phyloP scores from a whole-genome alignment of 2,329 filamentous ascomycete species.

The Aspergillus calidoustus region DNA sequence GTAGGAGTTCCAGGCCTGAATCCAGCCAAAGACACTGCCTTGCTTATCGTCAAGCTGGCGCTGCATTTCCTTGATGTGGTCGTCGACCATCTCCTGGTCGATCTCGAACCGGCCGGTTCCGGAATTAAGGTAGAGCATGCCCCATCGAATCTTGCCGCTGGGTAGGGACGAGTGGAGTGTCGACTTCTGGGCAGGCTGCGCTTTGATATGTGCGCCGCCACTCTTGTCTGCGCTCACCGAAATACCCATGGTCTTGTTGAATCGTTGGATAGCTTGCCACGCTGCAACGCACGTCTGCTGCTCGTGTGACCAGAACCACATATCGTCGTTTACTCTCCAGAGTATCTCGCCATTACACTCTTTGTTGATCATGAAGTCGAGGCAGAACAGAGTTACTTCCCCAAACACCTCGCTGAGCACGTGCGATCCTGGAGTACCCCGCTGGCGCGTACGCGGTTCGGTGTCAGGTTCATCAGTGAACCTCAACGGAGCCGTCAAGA shows the following conservation, averaged over 20 bases:
- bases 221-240: not conserved
- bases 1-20: constrained; percentile 22
- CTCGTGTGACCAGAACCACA: constrained; percentile 21
- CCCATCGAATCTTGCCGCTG: constrained; percentile 18
- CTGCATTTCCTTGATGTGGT: constrained; percentile 11
- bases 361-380: constrained; percentile 20
- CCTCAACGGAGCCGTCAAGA: constrained; percentile 15
- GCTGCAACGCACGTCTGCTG: constrained; percentile 13
- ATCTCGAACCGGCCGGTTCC: constrained; percentile 20
- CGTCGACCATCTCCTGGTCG: constrained; percentile 20
- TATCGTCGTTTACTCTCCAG: constrained; percentile 22
- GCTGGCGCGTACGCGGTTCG: constrained; percentile 14
- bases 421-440: constrained; percentile 17
- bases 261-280: constrained; percentile 14
- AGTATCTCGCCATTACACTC: constrained; percentile 13
- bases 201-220: constrained; percentile 7
- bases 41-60: constrained; percentile 15
- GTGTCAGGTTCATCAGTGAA: constrained; percentile 15
- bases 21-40: constrained; percentile 19
- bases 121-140: constrained; percentile 21
- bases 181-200: not conserved
- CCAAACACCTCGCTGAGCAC: constrained; percentile 22
- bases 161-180: constrained; percentile 3
- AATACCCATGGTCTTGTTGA: constrained; percentile 18
- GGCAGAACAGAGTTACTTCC: constrained; percentile 19